A percentile compares a stretch with the other conserved stretches of the same genome.
phyloP scores from a whole-genome alignment of 257 asterid genomes.

The Vinca minor region DNA sequence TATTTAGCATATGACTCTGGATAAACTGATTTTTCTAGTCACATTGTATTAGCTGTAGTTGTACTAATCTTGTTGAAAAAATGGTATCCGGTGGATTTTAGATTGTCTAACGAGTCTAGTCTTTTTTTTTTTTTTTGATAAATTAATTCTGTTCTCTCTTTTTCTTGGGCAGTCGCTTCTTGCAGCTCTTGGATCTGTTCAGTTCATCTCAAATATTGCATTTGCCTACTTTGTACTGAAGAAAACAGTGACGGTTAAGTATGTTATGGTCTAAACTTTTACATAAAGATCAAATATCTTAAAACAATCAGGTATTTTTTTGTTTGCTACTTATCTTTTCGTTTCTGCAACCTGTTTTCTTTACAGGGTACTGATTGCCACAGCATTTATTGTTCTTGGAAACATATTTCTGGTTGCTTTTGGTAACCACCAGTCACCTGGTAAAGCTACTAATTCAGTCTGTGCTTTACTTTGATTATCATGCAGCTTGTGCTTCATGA shows the following conservation, averaged over 20 bases:
- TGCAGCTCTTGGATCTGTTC: conserved; percentile 95
- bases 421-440: conserved; percentile 98
- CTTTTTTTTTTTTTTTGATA: too few relatives aligned
- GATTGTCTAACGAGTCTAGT: not conserved
- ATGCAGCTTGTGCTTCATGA: not conserved
- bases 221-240: conserved; percentile 78
- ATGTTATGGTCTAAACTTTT: conserved; percentile 25
- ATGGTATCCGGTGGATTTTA: not conserved
- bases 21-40: not conserved
- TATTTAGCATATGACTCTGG: not conserved
- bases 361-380: conserved; percentile 78
- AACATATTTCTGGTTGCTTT: conserved; percentile 96
- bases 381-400: conserved; percentile 91
- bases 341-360: conserved; percentile 13
- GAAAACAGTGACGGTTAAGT: conserved; percentile 82
- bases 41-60: too few relatives aligned
- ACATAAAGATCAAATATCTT: conserved; percentile 12
- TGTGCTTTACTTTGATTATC: not conserved
- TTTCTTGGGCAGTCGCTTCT: conserved; percentile 71
- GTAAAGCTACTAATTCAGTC: conserved; percentile 32
- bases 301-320: conserved; percentile 12
- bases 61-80: not conserved
- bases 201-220: conserved; percentile 86
- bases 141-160: not conserved
- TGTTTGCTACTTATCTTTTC: conserved; percentile 2